phyloP scores from a whole-genome alignment of 257 asterid species.

The Plantago major region DNA sequence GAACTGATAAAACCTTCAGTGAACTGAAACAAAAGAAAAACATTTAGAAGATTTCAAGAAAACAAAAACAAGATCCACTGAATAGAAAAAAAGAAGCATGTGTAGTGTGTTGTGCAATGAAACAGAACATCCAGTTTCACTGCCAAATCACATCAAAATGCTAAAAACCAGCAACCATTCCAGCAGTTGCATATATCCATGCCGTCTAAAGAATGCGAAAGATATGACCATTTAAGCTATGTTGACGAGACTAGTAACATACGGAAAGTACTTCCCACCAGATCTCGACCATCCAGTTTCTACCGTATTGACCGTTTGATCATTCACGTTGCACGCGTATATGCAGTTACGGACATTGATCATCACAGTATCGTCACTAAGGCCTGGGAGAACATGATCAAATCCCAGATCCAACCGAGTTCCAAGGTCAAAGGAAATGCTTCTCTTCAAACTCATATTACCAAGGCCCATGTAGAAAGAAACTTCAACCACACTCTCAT shows the following conservation, averaged over 20 bases:
- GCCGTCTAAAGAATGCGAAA: too few species aligned
- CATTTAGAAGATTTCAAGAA: too few species aligned
- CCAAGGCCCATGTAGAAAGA: background rate
- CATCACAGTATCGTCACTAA: background rate
- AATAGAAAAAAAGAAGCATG: too few species aligned
- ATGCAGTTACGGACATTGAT: background rate
- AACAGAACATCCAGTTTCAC: too few species aligned
- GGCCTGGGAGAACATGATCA: background rate
- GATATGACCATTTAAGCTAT: background rate
- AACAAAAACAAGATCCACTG: too few species aligned
- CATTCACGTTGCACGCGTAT: background rate
- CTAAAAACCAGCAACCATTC: too few species aligned
- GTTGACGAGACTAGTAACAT: constrained; percentile 7
- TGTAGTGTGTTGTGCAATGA: too few species aligned
- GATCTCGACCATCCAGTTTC: background rate
- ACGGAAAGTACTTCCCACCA: background rate
- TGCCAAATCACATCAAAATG: too few species aligned
- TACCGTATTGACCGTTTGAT: background rate
- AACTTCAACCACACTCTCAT: background rate
- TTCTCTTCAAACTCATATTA: background rate
- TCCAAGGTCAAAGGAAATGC: background rate
- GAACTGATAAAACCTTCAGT: too few species aligned
- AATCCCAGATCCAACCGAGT: background rate
- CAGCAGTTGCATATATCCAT: too few species aligned
- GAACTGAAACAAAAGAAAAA: too few species aligned